A percentile compares a stretch with the other conserved stretches of the same genome.
These are phyloP conservation scores for Lactarius psammicola DNA, from an alignment of 768 basidiomycete genomes.

Conservation along the genomic window DNA sequence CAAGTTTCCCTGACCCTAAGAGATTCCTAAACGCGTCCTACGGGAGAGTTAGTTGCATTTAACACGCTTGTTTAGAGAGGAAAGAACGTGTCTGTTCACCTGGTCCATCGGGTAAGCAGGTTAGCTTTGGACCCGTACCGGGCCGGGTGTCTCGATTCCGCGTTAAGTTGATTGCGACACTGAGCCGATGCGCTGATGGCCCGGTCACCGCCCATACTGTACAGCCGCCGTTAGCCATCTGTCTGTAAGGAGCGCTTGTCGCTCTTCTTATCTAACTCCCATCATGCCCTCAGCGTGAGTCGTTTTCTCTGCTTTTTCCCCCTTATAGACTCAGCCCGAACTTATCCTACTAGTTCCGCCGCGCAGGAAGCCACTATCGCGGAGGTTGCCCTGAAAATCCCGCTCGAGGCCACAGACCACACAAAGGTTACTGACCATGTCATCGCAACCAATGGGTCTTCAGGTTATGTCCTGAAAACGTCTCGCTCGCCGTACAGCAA, in stretches of 20 bases:
- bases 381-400: slow-evolving; percentile 8
- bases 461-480: slow-evolving; percentile 71
- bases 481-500: slow-evolving; percentile 72
- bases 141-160: not conserved
- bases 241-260: not conserved
- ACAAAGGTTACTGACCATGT: slow-evolving; percentile 28
- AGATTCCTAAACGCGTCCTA: slow-evolving; percentile 63
- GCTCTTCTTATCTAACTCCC: not conserved
- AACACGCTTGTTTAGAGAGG: not conserved
- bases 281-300: slow-evolving; percentile 16
- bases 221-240: not conserved
- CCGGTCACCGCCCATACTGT: not conserved
- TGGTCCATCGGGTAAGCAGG: slow-evolving; percentile 22
- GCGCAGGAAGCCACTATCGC: slow-evolving; percentile 1
- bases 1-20: slow-evolving; percentile 39
- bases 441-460: slow-evolving; percentile 59
- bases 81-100: slow-evolving; percentile 14
- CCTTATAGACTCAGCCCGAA: not conserved
- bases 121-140: not conserved
- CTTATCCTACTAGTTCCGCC: not conserved
- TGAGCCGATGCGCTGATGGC: not conserved
- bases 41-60: not conserved
- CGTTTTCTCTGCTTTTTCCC: not conserved
- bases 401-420: slow-evolving; percentile 10
- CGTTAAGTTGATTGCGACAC: not conserved